Evolutionary conservation across 78 protist genomes (phyloP).

Genomic region (Dictyostelium discoideum): DNA sequence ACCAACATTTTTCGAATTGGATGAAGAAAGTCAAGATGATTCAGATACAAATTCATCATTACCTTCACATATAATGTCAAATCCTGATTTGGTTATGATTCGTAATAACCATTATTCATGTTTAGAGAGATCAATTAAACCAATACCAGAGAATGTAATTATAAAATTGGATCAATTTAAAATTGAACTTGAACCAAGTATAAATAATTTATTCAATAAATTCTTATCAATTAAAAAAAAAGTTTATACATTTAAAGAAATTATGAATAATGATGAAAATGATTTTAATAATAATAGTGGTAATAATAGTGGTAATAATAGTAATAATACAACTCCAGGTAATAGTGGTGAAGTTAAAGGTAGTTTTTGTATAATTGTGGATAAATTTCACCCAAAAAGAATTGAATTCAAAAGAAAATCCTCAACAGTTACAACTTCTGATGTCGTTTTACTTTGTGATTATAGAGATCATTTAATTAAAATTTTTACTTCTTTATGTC

Average conservation of each 20-base stretch:
- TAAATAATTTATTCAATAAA: slow-evolving; percentile 1
- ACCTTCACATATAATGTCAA: background rate
- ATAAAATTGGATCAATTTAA: slow-evolving; percentile 48
- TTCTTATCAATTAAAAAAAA: slow-evolving; percentile 21
- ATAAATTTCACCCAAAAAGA: slow-evolving; percentile 68
- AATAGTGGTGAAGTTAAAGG: slow-evolving; percentile 52
- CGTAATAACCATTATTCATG: slow-evolving; percentile 45
- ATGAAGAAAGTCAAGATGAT: slow-evolving; percentile 8
- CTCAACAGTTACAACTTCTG: background rate
- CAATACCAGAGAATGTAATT: slow-evolving; percentile 1
- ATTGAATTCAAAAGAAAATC: slow-evolving; percentile 32
- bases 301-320: slow-evolving; percentile 15
- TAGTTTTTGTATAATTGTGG: slow-evolving; percentile 51
- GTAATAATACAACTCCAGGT: background rate
- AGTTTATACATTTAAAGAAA: slow-evolving; percentile 20
- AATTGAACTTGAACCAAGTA: slow-evolving; percentile 43
- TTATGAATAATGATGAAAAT: background rate
- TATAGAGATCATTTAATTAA: slow-evolving; percentile 68
- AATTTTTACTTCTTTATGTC: slow-evolving; percentile 34
- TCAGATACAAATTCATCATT: background rate
- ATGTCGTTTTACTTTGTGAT: slow-evolving; percentile 34
- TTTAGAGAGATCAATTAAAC: slow-evolving; percentile 22
- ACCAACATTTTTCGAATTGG: slow-evolving; percentile 50
- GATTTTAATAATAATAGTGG: background rate
- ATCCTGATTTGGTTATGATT: slow-evolving; percentile 27